Percentiles rank a stretch among this genome's conserved stretches.
Evolutionary conservation across 2,329 filamentous ascomycete species (phyloP).

Genomic region (Penicillium sumatraense): DNA sequence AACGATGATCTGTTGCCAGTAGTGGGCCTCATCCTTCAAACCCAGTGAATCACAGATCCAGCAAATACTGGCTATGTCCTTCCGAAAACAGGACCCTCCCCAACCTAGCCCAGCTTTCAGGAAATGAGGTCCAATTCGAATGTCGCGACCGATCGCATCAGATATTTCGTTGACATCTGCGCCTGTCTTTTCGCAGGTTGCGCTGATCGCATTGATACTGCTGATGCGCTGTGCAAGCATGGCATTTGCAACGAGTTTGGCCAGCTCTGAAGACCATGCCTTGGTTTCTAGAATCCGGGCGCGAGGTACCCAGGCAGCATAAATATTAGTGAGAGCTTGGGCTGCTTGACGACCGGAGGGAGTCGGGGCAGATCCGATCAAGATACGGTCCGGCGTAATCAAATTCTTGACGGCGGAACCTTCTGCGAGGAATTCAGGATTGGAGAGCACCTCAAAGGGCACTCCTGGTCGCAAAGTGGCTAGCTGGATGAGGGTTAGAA

Average conservation of each 20-base stretch:
- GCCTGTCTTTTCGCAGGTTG: slow-evolving; percentile 76
- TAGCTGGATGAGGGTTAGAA: slow-evolving; percentile 23
- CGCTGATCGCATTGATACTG: slow-evolving; percentile 80
- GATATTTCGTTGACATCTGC: slow-evolving; percentile 77
- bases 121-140: slow-evolving; percentile 73
- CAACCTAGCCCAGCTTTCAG: slow-evolving; percentile 77
- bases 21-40: slow-evolving; percentile 72
- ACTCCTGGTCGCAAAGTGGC: slow-evolving; percentile 59
- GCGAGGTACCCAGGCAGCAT: slow-evolving; percentile 71
- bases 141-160: slow-evolving; percentile 69
- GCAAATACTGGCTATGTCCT: slow-evolving; percentile 69
- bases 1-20: slow-evolving; percentile 74
- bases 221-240: slow-evolving; percentile 80
- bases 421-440: slow-evolving; percentile 80
- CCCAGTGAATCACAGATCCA: slow-evolving; percentile 72
- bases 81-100: slow-evolving; percentile 80
- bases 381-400: slow-evolving; percentile 70
- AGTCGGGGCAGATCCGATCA: slow-evolving; percentile 72
- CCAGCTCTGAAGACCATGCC: slow-evolving; percentile 76
- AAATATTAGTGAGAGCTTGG: slow-evolving; percentile 66
- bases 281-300: slow-evolving; percentile 73
- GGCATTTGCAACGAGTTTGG: slow-evolving; percentile 79
- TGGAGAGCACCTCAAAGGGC: slow-evolving; percentile 76
- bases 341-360: slow-evolving; percentile 66
- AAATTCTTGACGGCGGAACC: slow-evolving; percentile 76